A percentile compares a stretch with the other conserved stretches of the same genome.
These are phyloP conservation scores for Phytophthora nicotianae DNA, from an alignment of 352 stramenopile genomes.

Conservation along the genomic window DNA sequence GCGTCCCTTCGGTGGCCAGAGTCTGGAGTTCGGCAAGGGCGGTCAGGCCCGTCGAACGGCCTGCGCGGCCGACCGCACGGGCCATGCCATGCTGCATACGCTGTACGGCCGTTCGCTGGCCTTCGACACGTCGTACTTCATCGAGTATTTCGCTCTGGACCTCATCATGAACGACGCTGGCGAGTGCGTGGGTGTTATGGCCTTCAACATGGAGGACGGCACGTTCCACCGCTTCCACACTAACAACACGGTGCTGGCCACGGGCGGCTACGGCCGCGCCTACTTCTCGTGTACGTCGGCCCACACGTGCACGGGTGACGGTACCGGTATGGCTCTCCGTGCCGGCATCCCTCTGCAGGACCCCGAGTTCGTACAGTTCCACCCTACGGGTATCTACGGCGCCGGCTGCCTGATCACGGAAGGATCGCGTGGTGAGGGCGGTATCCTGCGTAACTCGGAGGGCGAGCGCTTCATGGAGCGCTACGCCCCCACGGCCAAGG, in stretches of 20 bases:
- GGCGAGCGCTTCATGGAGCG: slow-evolving; percentile 96
- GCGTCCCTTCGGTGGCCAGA: slow-evolving; percentile 96
- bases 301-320: slow-evolving; percentile 97
- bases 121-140: slow-evolving; percentile 98
- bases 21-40: slow-evolving; percentile 95
- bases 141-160: slow-evolving; percentile 98
- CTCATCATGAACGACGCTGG: slow-evolving; percentile 94
- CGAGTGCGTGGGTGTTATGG: slow-evolving; percentile 94
- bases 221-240: slow-evolving; percentile 95
- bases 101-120: slow-evolving; percentile 95
- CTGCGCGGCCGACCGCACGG: slow-evolving; percentile 95
- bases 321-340: slow-evolving; percentile 95
- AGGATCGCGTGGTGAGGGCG: slow-evolving; percentile 95
- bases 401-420: slow-evolving; percentile 98
- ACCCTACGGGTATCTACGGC: slow-evolving; percentile 98
- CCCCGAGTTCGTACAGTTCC: slow-evolving; percentile 98
- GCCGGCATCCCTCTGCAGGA: slow-evolving; percentile 94
- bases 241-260: slow-evolving; percentile 93
- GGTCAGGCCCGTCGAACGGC: slow-evolving; percentile 95
- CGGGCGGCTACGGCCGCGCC: slow-evolving; percentile 94
- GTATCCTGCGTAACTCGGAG: slow-evolving; percentile 95
- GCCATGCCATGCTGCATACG: slow-evolving; percentile 98
- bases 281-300: slow-evolving; percentile 98
- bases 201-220: slow-evolving; percentile 97
- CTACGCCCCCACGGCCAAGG: slow-evolving; percentile 96